Evolutionary conservation across 1,284 basidiomycete species (phyloP).

Genomic region (Malassezia arunalokei): DNA sequence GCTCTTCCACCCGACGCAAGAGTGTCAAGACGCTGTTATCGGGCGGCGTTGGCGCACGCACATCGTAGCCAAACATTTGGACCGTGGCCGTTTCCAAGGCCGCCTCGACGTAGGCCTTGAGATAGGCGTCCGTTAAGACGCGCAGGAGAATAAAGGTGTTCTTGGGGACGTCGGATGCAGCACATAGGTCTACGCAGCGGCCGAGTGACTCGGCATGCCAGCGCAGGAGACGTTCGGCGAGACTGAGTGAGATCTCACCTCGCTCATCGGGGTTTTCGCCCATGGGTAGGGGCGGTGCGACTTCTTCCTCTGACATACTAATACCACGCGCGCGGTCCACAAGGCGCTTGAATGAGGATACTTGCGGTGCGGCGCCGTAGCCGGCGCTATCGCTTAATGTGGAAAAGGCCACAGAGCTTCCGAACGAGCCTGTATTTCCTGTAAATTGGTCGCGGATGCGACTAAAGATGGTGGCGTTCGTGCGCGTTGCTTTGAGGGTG

Average conservation of each 20-base stretch:
- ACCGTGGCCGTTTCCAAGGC: slow-evolving; percentile 73
- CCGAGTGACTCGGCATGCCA: slow-evolving; percentile 46
- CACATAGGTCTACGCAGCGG: slow-evolving; percentile 40
- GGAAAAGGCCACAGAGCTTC: slow-evolving; percentile 13
- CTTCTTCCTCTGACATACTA: slow-evolving; percentile 1
- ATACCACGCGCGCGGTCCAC: slow-evolving; percentile 20
- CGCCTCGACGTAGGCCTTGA: slow-evolving; percentile 73
- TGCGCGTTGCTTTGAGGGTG: slow-evolving; percentile 13
- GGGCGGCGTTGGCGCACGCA: slow-evolving; percentile 21
- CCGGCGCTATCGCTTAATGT: slow-evolving; percentile 12
- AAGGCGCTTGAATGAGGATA: slow-evolving; percentile 34
- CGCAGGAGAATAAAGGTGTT: slow-evolving; percentile 73
- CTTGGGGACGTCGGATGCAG: slow-evolving; percentile 54
- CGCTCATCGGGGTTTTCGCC: slow-evolving; percentile 10
- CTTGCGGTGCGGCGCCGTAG: not conserved
- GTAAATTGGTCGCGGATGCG: slow-evolving; percentile 83
- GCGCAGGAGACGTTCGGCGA: slow-evolving; percentile 38
- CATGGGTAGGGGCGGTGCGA: not conserved
- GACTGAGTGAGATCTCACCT: slow-evolving; percentile 32
- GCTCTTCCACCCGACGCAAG: slow-evolving; percentile 68
- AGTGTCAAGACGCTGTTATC: slow-evolving; percentile 53
- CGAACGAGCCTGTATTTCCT: slow-evolving; percentile 26
- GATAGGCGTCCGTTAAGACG: slow-evolving; percentile 77
- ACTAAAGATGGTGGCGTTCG: slow-evolving; percentile 58
- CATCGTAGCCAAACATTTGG: slow-evolving; percentile 61